Percentiles rank a stretch among this genome's conserved stretches.
Conservation (phyloP, 2,329 filamentous ascomycete species). For the Penicillium sp. region DNA sequence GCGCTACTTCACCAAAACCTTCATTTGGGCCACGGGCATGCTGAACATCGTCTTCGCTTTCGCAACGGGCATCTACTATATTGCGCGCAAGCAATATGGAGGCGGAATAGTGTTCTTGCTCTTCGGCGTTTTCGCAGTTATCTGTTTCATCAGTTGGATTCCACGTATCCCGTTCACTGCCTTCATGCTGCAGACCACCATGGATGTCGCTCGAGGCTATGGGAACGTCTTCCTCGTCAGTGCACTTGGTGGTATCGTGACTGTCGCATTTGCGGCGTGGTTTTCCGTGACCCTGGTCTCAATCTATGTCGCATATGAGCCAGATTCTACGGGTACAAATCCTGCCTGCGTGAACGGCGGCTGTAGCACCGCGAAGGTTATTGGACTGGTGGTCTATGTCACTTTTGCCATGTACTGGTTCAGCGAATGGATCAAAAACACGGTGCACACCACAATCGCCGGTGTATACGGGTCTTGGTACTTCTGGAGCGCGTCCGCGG, state of each 20-base stretch:
- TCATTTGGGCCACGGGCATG: constrained; percentile 91
- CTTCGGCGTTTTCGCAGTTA: constrained; percentile 74
- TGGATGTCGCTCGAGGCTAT: constrained; percentile 79
- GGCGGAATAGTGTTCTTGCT: constrained; percentile 85
- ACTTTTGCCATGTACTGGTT: constrained; percentile 96
- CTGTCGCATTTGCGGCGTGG: constrained; percentile 76
- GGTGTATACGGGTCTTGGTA: constrained; percentile 95
- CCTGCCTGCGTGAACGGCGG: constrained; percentile 58
- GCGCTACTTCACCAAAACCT: constrained; percentile 77
- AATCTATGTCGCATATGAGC: constrained; percentile 81
- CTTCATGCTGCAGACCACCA: constrained; percentile 81
- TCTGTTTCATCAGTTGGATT: constrained; percentile 88
- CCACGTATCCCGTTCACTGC: constrained; percentile 86
- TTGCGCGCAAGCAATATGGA: constrained; percentile 72
- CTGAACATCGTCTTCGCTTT: constrained; percentile 81
- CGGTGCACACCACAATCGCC: constrained; percentile 81
- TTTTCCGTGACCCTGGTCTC: constrained; percentile 83
- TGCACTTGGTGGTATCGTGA: constrained; percentile 75
- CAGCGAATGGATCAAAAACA: constrained; percentile 90
- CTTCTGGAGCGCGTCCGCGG: constrained; percentile 64
- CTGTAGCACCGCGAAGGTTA: constrained; percentile 75
- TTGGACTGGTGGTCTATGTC: constrained; percentile 79
- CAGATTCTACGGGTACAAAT: constrained; percentile 49
- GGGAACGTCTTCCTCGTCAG: constrained; percentile 87
- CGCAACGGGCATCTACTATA: constrained; percentile 84